phyloP scores from a whole-genome alignment of 176 grass and related monocot species.

The Ampelocalamus luodianensis region DNA sequence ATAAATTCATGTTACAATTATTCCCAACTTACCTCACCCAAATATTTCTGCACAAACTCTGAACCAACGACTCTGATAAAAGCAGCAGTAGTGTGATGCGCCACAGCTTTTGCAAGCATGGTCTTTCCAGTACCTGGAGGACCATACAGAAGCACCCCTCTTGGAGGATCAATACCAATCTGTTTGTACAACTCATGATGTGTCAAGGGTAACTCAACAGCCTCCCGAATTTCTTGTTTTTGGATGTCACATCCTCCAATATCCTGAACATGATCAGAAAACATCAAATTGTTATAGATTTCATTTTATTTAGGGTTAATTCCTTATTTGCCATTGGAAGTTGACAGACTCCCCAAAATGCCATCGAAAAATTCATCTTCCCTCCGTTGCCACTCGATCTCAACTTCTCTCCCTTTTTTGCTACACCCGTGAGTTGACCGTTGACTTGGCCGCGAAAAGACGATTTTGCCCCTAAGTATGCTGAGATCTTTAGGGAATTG shows the following conservation, averaged over 20 bases:
- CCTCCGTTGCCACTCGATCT: too few species aligned
- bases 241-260: conserved; percentile 99
- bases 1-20: background rate
- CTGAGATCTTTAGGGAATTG: too few species aligned
- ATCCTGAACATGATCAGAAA: conserved; percentile 67
- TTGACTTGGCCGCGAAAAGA: too few species aligned
- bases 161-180: conserved; percentile 94
- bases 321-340: too few species aligned
- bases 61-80: conserved; percentile 95
- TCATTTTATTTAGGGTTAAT: too few species aligned
- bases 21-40: conserved; percentile 76
- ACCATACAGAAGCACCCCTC: conserved; percentile 90
- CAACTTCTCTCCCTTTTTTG: too few species aligned
- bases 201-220: conserved; percentile 90
- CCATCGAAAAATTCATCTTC: too few species aligned
- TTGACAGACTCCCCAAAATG: too few species aligned
- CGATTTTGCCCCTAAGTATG: too few species aligned
- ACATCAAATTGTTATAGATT: background rate
- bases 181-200: conserved; percentile 94
- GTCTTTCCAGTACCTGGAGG: conserved; percentile 94
- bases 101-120: conserved; percentile 95
- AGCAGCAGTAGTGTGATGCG: conserved; percentile 83
- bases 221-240: conserved; percentile 97
- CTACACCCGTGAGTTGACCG: too few species aligned
- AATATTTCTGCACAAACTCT: conserved; percentile 93